Evolutionary conservation across 129 eudicot genomes (phyloP), one percentile per base, ranked within the genome.

Genomic region (Chrysanthemum seticuspe): DNA sequence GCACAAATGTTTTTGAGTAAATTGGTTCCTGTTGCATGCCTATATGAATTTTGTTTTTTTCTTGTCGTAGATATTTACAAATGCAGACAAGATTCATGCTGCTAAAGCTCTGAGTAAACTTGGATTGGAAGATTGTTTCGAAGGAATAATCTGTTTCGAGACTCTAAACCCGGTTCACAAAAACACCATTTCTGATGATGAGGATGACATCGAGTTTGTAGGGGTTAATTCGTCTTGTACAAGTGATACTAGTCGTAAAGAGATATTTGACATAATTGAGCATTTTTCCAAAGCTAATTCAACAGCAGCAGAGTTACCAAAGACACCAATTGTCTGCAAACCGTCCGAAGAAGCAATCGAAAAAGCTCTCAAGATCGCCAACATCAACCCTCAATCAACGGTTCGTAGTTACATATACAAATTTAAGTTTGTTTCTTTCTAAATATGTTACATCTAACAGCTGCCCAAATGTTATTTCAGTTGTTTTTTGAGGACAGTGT

Each of bases 401-500:
- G 98, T 93, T 82, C 79, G 80, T 50, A 14, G 5, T n/a, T 47
- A 23, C 40, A 36, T 2, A 16, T 52, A 52, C 15, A 13, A 13
- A 13, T 4, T 52, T 1, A 13, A 52, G 16, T 2, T 53, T 53
- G n/a, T 13, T 53, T 53, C 58, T 53, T 53, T 53, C n/a, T 5
- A 12, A 53, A 12, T 10, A 52, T 52, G 15, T 52, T 53, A 53
- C 13, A 51, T n/a, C 6, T 53, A 53, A 1, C 16, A 10, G 16
- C 3, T 31, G 15, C 36, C 13, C 13, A 52, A 25, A 54, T 79
- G 34, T 9, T 52, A 15, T 69, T 65, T 68, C 95, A 92, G 98
- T 67, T 93, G 73, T 93, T 93, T 77, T 93, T 93, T 67, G 96
- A 93, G 76, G 98, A 93, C 55, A 93, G 98, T 49, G 80, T 93